Percentiles rank a stretch among this genome's conserved stretches.
Evolutionary conservation across 2,329 filamentous ascomycete species (phyloP).

Genomic region (Penicillium sp.): DNA sequence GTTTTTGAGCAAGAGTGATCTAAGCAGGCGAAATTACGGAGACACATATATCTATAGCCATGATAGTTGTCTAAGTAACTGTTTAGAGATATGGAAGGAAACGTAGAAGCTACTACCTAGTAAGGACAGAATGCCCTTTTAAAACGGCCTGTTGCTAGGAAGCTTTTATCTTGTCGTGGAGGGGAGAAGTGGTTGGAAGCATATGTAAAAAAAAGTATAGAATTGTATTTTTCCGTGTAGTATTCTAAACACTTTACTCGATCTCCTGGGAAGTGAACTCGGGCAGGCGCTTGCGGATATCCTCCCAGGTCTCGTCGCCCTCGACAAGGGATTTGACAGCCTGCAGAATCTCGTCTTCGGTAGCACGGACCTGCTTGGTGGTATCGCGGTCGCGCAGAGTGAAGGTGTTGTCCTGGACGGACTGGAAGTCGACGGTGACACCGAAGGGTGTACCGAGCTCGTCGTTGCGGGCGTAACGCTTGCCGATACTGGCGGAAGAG

Average conservation of each 20-base stretch:
- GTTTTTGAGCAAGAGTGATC: no score
- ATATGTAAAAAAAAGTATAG: constrained; percentile 12
- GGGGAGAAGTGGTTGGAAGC: no score
- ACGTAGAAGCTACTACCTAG: no score
- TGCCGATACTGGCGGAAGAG: constrained; percentile 88
- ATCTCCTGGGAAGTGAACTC: constrained; percentile 76
- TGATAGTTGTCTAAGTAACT: background rate
- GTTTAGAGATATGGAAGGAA: background rate
- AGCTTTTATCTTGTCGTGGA: no score
- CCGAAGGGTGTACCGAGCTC: constrained; percentile 93
- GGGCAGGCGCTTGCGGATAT: constrained; percentile 76
- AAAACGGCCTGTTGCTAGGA: no score
- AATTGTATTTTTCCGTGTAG: constrained; percentile 17
- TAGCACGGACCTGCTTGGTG: constrained; percentile 85
- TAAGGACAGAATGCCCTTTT: no score
- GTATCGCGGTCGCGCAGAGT: constrained; percentile 90
- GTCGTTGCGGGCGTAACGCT: constrained; percentile 92
- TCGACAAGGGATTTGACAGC: constrained; percentile 68
- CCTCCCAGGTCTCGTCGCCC: constrained; percentile 65
- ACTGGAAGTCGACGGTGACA: constrained; percentile 95
- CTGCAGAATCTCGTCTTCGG: constrained; percentile 74
- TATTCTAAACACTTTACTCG: constrained; percentile 38
- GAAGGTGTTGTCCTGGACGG: constrained; percentile 79
- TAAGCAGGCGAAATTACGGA: no score
- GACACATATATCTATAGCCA: no score